A percentile compares a stretch with the other conserved stretches of the same genome.
Conservation (phyloP, 2,329 filamentous ascomycete genomes). For the Dothistroma septosporum region DNA sequence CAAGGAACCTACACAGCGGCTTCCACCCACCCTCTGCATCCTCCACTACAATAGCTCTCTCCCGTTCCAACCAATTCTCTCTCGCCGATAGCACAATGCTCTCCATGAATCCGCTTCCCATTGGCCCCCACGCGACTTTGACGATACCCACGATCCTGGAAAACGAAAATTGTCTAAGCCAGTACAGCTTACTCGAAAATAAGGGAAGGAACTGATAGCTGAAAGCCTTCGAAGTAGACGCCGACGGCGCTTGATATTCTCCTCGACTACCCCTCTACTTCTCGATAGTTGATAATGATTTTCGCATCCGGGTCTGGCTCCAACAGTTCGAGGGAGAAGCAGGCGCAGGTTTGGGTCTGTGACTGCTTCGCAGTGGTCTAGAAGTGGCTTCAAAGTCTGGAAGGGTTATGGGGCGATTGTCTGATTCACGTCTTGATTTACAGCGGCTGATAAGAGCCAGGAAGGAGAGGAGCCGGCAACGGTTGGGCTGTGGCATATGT, state of each 20-base stretch:
- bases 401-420: not conserved
- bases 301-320: conserved; percentile 27
- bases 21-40: conserved; percentile 9
- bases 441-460: not conserved
- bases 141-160: not conserved
- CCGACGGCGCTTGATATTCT: not conserved
- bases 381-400: not conserved
- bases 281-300: not conserved
- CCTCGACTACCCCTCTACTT: not conserved
- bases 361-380: conserved; percentile 1
- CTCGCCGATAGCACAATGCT: conserved; percentile 1
- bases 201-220: not conserved
- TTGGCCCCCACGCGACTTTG: not conserved
- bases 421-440: not conserved
- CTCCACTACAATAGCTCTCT: conserved; percentile 3
- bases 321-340: conserved; percentile 32
- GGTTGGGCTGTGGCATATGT: conserved; percentile 21
- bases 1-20: conserved; percentile 12
- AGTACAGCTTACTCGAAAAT: not conserved
- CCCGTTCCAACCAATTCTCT: not conserved
- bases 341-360: not conserved
- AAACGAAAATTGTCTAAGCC: not conserved
- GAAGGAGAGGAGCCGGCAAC: conserved; percentile 5
- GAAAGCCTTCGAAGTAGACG: not conserved
- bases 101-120: not conserved